Conservation (phyloP, 1,284 basidiomycete species). For the Phellinidium pouzarii region DNA sequence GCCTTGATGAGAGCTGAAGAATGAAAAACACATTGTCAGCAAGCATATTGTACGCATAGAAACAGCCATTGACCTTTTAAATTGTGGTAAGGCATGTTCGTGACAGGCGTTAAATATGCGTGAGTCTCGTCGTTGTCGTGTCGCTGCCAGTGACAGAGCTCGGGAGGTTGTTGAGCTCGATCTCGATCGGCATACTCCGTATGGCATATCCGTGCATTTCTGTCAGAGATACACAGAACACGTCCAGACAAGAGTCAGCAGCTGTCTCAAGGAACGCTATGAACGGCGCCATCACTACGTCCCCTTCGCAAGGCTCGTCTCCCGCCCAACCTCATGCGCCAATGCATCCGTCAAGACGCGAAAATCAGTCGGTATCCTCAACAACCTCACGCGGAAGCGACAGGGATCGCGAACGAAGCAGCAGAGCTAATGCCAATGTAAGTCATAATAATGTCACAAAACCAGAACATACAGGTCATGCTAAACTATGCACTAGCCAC, state of each 20-base stretch:
- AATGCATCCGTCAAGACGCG: conserved; percentile 36
- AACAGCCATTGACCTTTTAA: conserved; percentile 66
- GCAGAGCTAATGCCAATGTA: conserved; percentile 19
- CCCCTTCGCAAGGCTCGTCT: conserved; percentile 2
- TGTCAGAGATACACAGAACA: background rate
- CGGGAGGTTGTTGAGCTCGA: background rate
- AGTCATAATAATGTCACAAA: conserved; percentile 4
- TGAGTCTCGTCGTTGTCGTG: conserved; percentile 2
- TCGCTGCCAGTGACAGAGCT: background rate
- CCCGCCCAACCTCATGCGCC: background rate
- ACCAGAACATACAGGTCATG: background rate
- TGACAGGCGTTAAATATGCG: background rate
- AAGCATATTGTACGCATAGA: background rate
- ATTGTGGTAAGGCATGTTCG: conserved; percentile 80
- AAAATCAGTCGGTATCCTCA: conserved; percentile 40
- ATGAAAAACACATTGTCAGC: conserved; percentile 8
- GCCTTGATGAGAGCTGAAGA: conserved; percentile 86
- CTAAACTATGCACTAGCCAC: conserved; percentile 38
- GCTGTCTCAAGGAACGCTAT: background rate
- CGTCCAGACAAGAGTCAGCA: background rate
- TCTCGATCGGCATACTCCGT: background rate
- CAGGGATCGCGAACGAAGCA: conserved; percentile 25
- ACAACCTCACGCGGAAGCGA: conserved; percentile 27
- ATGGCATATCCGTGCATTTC: background rate
- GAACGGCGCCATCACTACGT: conserved; percentile 2